phyloP scores from a whole-genome alignment of 768 basidiomycete species.

The Podaxis sp. region DNA sequence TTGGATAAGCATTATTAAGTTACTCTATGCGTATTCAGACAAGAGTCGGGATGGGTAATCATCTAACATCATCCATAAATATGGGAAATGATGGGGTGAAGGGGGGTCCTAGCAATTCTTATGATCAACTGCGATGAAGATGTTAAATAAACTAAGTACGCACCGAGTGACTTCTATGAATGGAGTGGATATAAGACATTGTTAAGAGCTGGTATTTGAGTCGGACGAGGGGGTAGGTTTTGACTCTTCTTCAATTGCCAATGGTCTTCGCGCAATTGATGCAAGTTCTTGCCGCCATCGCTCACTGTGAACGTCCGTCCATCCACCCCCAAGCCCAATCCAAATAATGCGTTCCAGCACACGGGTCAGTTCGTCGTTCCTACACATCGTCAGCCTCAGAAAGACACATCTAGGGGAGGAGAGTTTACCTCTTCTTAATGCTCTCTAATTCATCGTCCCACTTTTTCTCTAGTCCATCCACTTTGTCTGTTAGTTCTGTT shows the following conservation, averaged over 20 bases:
- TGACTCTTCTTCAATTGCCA: neutral
- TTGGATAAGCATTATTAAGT: neutral
- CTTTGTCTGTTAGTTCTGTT: slow-evolving; percentile 40
- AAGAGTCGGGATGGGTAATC: neutral
- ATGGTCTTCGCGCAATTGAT: neutral
- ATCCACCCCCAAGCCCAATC: slow-evolving; percentile 61
- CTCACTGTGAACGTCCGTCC: slow-evolving; percentile 54
- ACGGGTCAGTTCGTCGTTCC: slow-evolving; percentile 65
- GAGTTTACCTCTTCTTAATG: slow-evolving; percentile 41
- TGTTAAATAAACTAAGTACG: neutral
- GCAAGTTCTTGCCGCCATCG: slow-evolving; percentile 4
- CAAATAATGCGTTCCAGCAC: slow-evolving; percentile 70
- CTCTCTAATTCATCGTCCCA: slow-evolving; percentile 47
- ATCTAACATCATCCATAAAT: neutral
- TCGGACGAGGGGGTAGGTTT: neutral
- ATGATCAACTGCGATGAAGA: too few species aligned
- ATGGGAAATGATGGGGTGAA: neutral
- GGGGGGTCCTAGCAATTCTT: neutral
- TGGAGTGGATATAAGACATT: neutral
- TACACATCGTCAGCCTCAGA: slow-evolving; percentile 23
- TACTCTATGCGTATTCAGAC: neutral
- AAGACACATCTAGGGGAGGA: neutral
- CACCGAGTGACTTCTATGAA: neutral
- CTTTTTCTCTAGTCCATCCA: slow-evolving; percentile 38
- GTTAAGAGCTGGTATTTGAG: neutral